Evolutionary conservation across 495 filamentous ascomycete genomes (phyloP).

Genomic region (Barbatosphaeria neglecta): DNA sequence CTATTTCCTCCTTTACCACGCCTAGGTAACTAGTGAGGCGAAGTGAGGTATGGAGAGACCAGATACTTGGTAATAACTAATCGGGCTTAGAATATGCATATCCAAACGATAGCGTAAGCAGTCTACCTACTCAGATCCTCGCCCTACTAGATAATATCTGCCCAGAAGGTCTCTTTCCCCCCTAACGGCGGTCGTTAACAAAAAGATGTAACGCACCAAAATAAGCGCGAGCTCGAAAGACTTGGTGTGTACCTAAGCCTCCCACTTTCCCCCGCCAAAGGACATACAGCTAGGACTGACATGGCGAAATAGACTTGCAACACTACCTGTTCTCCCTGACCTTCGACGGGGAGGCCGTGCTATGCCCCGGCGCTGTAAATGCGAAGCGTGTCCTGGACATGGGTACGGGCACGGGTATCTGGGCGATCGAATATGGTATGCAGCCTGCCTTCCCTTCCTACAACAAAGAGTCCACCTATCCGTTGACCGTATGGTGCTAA

Average conservation of each 20-base stretch:
- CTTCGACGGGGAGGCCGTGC: constrained; percentile 1
- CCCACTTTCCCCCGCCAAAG: not conserved
- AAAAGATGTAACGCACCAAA: too few relatives aligned
- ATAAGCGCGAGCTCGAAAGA: not conserved
- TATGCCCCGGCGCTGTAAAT: not conserved
- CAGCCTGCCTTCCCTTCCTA: constrained; percentile 2
- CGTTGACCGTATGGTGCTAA: too few relatives aligned
- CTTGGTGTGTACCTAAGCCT: not conserved
- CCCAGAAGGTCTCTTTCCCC: too few relatives aligned
- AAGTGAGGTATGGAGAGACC: too few relatives aligned
- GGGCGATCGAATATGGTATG: constrained; percentile 42
- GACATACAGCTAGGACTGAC: too few relatives aligned
- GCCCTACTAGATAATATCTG: too few relatives aligned
- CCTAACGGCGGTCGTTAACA: too few relatives aligned
- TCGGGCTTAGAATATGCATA: not conserved
- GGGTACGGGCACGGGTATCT: constrained; percentile 48
- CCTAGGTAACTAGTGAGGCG: too few relatives aligned
- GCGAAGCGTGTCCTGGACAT: constrained; percentile 38
- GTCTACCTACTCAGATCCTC: too few relatives aligned
- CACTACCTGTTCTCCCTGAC: constrained; percentile 5
- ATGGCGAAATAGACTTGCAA: constrained; percentile 1
- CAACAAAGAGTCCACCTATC: not conserved
- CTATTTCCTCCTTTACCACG: not conserved
- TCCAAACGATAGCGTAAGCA: not conserved
- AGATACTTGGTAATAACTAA: not conserved